phyloP scores from a whole-genome alignment of 768 basidiomycete species.

The Calocera viscosa region DNA sequence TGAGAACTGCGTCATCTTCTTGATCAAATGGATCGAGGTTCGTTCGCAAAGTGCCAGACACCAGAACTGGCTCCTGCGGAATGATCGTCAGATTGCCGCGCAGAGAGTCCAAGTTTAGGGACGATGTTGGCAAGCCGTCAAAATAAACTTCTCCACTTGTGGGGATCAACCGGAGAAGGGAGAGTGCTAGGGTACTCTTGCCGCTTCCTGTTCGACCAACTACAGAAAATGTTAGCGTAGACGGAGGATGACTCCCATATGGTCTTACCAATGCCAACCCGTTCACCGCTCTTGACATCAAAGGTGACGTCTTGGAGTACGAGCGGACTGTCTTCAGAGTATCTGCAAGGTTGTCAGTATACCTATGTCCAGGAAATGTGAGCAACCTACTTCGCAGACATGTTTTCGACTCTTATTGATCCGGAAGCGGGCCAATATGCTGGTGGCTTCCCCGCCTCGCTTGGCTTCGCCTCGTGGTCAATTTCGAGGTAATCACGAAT shows the following conservation, averaged over 20 bases:
- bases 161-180: constrained; percentile 44
- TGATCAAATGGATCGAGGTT: constrained; percentile 52
- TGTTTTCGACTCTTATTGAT: constrained; percentile 38
- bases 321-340: constrained; percentile 38
- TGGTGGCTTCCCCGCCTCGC: constrained; percentile 37
- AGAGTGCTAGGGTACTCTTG: constrained; percentile 40
- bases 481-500: constrained; percentile 45
- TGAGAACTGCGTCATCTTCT: constrained; percentile 41
- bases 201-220: constrained; percentile 52
- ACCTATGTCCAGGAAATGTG: constrained; percentile 17
- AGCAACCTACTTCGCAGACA: constrained; percentile 39
- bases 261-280: constrained; percentile 42
- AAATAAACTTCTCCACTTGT: constrained; percentile 45
- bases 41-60: constrained; percentile 43
- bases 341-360: neutral
- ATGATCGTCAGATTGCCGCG: constrained; percentile 51
- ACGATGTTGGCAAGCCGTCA: constrained; percentile 39
- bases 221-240: constrained; percentile 17
- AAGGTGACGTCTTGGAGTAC: constrained; percentile 51
- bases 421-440: constrained; percentile 55
- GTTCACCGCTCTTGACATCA: constrained; percentile 44
- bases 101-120: constrained; percentile 45
- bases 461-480: constrained; percentile 40
- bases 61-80: constrained; percentile 40
- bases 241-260: neutral